Conservation (phyloP, 2,329 filamentous ascomycete genomes). For the Fusarium avenaceum region DNA sequence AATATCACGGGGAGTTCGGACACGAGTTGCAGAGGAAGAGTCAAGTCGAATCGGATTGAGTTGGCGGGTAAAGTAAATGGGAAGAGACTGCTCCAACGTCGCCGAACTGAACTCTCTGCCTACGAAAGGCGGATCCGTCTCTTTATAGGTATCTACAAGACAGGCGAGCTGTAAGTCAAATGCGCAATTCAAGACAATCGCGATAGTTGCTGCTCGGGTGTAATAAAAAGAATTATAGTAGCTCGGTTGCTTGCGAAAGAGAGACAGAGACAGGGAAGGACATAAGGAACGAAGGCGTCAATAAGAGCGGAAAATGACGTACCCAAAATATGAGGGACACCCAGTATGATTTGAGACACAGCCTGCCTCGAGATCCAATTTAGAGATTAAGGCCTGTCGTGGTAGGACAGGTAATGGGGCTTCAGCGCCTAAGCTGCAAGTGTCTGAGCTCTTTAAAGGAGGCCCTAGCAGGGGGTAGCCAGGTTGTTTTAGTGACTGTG, state of each 20-base stretch:
- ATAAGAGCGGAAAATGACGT: conserved; percentile 21
- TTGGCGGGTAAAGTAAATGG: conserved; percentile 30
- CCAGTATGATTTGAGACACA: conserved; percentile 34
- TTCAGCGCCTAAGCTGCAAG: conserved; percentile 20
- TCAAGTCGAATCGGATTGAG: conserved; percentile 13
- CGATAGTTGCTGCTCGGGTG: conserved; percentile 6
- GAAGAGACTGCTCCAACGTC: conserved; percentile 28
- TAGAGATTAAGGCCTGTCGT: conserved; percentile 33
- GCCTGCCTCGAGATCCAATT: conserved; percentile 33
- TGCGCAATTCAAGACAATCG: conserved; percentile 31
- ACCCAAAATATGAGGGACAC: conserved; percentile 19
- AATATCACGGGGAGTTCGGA: conserved; percentile 14
- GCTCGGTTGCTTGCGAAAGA: conserved; percentile 13
- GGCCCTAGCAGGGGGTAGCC: conserved; percentile 13
- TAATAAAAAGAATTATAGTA: not conserved
- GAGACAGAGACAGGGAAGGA: conserved; percentile 20
- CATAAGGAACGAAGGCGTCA: conserved; percentile 29
- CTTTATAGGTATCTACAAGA: conserved; percentile 27
- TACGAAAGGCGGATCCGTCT: conserved; percentile 1
- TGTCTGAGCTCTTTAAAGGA: conserved; percentile 10
- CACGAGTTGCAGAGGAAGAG: conserved; percentile 20
- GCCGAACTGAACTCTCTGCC: not conserved
- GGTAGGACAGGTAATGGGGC: conserved; percentile 23
- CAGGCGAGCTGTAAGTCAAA: conserved; percentile 23
- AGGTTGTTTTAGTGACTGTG: conserved; percentile 29